Conservation (phyloP, 2,329 filamentous ascomycete species). For the Gnomoniopsis sp. region DNA sequence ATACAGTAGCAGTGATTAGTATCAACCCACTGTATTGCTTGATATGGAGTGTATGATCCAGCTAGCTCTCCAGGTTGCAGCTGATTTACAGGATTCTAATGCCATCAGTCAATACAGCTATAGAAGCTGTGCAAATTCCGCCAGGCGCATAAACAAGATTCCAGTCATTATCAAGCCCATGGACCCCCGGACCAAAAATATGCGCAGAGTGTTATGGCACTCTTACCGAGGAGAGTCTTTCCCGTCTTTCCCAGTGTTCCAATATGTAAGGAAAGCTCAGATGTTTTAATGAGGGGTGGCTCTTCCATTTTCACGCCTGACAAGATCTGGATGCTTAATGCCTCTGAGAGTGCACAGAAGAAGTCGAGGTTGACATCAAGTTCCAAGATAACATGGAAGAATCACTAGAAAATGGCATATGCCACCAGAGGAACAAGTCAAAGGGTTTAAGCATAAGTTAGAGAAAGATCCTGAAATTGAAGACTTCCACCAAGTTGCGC, state of each 20-base stretch:
- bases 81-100: constrained; percentile 15
- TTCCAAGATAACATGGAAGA: background rate
- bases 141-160: constrained; percentile 19
- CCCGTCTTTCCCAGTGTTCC: too few relatives aligned
- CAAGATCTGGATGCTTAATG: constrained; percentile 4
- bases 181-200: constrained; percentile 28
- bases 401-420: background rate
- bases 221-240: constrained; percentile 16
- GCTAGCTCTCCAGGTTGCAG: constrained; percentile 22
- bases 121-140: background rate
- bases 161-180: constrained; percentile 24
- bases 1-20: too few relatives aligned
- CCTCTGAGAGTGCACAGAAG: constrained; percentile 1
- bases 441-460: background rate
- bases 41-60: constrained; percentile 25
- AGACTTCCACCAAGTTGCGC: too few relatives aligned
- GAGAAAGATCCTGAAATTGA: too few relatives aligned
- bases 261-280: background rate
- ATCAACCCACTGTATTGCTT: constrained; percentile 26
- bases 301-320: background rate
- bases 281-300: background rate
- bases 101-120: background rate
- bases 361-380: background rate
- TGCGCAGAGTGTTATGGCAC: constrained; percentile 27
- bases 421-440: background rate